Base-by-base conservation (phyloP, 2,329 filamentous ascomycete species). In the Curvularia eragrostidis region DNA sequence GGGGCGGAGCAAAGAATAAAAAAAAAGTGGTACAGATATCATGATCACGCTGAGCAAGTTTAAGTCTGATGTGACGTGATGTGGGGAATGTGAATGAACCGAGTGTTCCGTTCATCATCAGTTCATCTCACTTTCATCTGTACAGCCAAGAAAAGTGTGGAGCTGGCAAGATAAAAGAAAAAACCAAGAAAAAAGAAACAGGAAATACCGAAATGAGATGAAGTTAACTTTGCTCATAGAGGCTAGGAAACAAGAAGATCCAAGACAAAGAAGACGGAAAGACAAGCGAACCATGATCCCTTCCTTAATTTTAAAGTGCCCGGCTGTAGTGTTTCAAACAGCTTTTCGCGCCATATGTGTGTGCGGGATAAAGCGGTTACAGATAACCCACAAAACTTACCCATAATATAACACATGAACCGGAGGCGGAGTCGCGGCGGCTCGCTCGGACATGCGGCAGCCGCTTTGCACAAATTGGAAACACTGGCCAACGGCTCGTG, bases 401-500 rank as follows among this genome's bases (percentile, higher is more conserved):
- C 3, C 9, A 5, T 2, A 15, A 15, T 28, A 28, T 8, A 15
- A 10, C 26, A 28, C n/a, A n/a, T n/a, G n/a, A 5, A 41, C 39
- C 10, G 39, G 3, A 18, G 39, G 39, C 19, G 39, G 39, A 21
- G 19, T n/a, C n/a, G 21, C 32, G 47, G 47, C 32, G 32, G 47
- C 47, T 49, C 47, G 47, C 47, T 49, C 47, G 47, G 47, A 48
- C 32, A 23, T 23, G 15, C 15, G 21, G 28, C 12, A 19, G 18
- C 28, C 30, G 13, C 19, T 34, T 36, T 15, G 48, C 19, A 42
- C 39, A 42, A 30, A 24, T 48, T 12, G 48, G 21, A 26, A 34
- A 43, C 49, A 44, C 15, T 44, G 39, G 49, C 19, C 49, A 52
- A 43, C 49, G 49, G n/a, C n/a, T n/a, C n/a, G n/a, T n/a, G n/a